Evolutionary conservation across 1,284 basidiomycete genomes (phyloP), one percentile per base, ranked within the genome.

Genomic region (Blastosporella zonata): DNA sequence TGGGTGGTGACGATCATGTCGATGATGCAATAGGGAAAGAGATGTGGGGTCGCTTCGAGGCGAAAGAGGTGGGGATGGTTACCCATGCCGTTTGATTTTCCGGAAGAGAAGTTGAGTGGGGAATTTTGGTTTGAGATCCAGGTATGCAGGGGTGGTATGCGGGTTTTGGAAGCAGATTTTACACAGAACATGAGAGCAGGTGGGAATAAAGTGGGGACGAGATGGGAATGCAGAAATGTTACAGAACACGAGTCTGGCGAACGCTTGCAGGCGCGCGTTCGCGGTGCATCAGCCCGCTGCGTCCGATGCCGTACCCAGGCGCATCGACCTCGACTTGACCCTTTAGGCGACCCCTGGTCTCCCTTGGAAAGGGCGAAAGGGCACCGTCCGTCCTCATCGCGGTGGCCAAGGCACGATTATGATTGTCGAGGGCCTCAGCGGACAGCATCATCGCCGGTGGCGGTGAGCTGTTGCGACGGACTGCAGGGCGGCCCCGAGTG

Each of bases 201-300:
- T 49, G 20, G 20, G 23, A 40, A 31, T 49, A 44, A 35, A 42
- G 35, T 42, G 41, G 28, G 9, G 51, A 55, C 35, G 37, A 45
- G 42, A 31, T 35, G 21, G 33, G 6, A 34, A 34, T 43, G 43
- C 27, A 23, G 20, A 43, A 39, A 43, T 43, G 45, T 42, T 56
- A 56, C 29, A 54, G 46, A 29, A 31, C 53, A 33, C 55, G 58
- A 35, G 54, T 56, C n/a, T 55, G 20, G 39, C 29, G 29, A 6
- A 31, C 29, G 13, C 29, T 31, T 12, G 29, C 6, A 31, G 58
- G 59, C 46, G 49, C 59, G 18, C 72, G 70, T 58, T 75, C 77
- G 31, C 81, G 72, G 53, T 75, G 72, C 51, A 76, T 51, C 42
- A 84, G 62, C 8, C 81, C 82, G 49, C 78, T 83, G 44, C 81